A percentile compares a stretch with the other conserved stretches of the same genome.
Evolutionary conservation across 345 rosid genomes (phyloP).

Genomic region (Dimocarpus longan): DNA sequence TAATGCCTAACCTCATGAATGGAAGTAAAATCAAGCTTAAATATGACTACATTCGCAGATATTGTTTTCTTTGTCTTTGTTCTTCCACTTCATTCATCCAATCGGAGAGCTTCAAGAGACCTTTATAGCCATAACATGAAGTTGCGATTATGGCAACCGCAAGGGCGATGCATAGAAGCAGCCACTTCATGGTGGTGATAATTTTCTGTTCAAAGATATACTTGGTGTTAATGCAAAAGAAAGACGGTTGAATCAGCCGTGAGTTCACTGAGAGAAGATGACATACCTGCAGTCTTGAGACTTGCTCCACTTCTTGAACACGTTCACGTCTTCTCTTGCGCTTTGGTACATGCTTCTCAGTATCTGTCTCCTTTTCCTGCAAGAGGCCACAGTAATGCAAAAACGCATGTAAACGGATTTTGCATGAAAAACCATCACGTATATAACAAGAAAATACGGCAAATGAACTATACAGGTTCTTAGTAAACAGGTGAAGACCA

Average conservation of each 20-base stretch:
- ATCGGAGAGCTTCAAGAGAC: conserved; percentile 68
- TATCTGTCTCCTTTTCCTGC: conserved; percentile 60
- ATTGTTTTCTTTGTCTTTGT: conserved; percentile 51
- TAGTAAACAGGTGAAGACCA: not conserved
- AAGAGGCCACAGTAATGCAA: not conserved
- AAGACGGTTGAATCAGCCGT: not conserved
- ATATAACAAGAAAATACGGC: conserved; percentile 4
- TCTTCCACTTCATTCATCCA: conserved; percentile 89
- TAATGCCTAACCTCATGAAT: conserved; percentile 9
- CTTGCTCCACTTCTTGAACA: conserved; percentile 48
- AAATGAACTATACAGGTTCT: not conserved
- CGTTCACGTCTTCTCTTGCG: conserved; percentile 68
- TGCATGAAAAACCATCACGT: not conserved
- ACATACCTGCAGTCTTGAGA: conserved; percentile 63
- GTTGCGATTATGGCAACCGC: conserved; percentile 36
- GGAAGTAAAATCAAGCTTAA: not conserved
- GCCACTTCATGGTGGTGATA: conserved; percentile 39
- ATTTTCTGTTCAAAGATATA: conserved; percentile 52
- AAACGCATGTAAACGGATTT: not conserved
- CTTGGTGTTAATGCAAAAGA: not conserved
- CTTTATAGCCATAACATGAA: conserved; percentile 77
- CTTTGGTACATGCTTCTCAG: conserved; percentile 52
- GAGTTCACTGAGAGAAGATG: not conserved
- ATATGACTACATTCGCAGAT: conserved; percentile 34
- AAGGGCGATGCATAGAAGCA: conserved; percentile 44